Evolutionary conservation across 2,329 filamentous ascomycete genomes (phyloP).

Genomic region (Pyrenochaeta sp.): DNA sequence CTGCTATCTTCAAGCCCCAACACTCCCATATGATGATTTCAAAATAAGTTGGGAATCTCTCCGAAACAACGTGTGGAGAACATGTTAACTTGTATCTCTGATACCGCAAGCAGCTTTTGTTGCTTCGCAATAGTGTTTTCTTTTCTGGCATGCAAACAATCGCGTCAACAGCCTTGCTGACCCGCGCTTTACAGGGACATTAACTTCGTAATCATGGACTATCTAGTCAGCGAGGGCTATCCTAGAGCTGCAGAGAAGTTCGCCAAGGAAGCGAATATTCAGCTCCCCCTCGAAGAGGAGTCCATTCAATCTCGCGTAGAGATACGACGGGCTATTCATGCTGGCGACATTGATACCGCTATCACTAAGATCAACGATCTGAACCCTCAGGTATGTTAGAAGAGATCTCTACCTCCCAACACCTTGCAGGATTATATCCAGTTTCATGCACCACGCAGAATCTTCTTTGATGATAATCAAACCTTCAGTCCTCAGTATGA

Average conservation of each 20-base stretch:
- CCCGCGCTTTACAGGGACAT: constrained; percentile 74
- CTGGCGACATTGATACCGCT: constrained; percentile 83
- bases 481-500: constrained; percentile 90
- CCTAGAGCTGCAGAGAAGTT: constrained; percentile 92
- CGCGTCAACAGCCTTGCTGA: constrained; percentile 29
- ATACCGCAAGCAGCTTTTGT: constrained; percentile 49
- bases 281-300: constrained; percentile 73
- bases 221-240: constrained; percentile 95
- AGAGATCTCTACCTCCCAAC: background rate
- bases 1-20: constrained; percentile 4
- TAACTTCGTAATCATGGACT: constrained; percentile 94
- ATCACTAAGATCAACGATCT: constrained; percentile 89
- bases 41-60: constrained; percentile 99
- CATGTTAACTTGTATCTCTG: constrained; percentile 81
- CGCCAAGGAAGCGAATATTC: constrained; percentile 89
- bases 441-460: constrained; percentile 99
- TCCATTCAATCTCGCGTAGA: constrained; percentile 80
- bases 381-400: constrained; percentile 80
- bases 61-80: constrained; percentile 96
- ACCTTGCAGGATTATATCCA: constrained; percentile 88
- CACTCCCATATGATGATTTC: constrained; percentile 74
- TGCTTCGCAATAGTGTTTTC: constrained; percentile 15
- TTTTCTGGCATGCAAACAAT: background rate
- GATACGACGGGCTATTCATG: constrained; percentile 85
- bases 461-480: constrained; percentile 86